phyloP scores from a whole-genome alignment of 768 basidiomycete genomes.

The Mycena kentingensis region DNA sequence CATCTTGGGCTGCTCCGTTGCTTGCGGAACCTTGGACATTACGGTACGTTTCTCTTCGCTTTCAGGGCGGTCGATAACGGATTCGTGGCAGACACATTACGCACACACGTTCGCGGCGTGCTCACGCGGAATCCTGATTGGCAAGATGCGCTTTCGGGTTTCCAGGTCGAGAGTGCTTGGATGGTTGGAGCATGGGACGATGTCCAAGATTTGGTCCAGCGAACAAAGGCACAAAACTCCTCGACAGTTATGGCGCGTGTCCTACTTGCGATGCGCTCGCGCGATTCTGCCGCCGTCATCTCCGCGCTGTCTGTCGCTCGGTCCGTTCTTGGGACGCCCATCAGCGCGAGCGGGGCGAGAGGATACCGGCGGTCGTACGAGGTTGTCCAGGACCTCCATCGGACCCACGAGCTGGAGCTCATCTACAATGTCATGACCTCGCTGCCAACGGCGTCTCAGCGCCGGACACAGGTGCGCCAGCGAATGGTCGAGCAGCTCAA shows the following conservation, averaged over 20 bases:
- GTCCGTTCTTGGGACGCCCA: constrained; percentile 71
- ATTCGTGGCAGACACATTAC: constrained; percentile 82
- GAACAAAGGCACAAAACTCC: constrained; percentile 52
- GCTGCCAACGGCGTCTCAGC: constrained; percentile 43
- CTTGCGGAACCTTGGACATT: constrained; percentile 92
- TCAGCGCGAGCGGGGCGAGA: constrained; percentile 76
- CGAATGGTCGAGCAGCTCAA: constrained; percentile 47
- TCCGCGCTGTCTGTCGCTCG: constrained; percentile 66
- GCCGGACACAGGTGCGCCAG: constrained; percentile 34
- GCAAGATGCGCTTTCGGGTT: constrained; percentile 74
- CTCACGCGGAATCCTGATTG: constrained; percentile 84
- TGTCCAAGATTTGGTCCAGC: constrained; percentile 62
- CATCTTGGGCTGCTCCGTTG: constrained; percentile 91
- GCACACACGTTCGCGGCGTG: constrained; percentile 92
- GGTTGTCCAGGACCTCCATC: constrained; percentile 80
- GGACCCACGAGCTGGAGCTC: constrained; percentile 82
- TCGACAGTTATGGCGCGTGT: constrained; percentile 77
- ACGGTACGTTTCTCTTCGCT: constrained; percentile 61
- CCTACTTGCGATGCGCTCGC: constrained; percentile 74
- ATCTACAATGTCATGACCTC: constrained; percentile 49
- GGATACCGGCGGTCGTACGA: constrained; percentile 90
- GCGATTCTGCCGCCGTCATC: constrained; percentile 46
- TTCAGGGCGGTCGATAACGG: constrained; percentile 2
- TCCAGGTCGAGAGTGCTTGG: constrained; percentile 93
- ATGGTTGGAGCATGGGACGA: constrained; percentile 94